These are phyloP conservation scores for Hippophae tibetana DNA, from an alignment of 306 rosid species.

Conservation along the genomic window DNA sequence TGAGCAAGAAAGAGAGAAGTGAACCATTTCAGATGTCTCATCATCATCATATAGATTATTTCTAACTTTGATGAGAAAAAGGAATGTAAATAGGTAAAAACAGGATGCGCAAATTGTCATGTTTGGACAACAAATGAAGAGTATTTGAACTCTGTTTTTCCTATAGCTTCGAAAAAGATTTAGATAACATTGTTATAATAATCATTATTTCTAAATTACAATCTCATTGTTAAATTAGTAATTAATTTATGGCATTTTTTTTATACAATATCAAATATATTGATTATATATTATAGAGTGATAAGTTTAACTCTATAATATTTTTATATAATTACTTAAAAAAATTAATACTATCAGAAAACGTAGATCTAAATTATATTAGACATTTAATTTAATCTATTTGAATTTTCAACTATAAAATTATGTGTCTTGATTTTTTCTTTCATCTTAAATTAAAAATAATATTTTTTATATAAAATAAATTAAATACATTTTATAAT, in stretches of 20 bases:
- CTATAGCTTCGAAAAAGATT: constrained; percentile 18
- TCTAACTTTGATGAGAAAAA: constrained; percentile 23
- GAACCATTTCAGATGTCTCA: constrained; percentile 69
- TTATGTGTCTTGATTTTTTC: too few relatives aligned
- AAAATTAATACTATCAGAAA: too few relatives aligned
- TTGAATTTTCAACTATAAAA: too few relatives aligned
- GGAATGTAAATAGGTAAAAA: constrained; percentile 28
- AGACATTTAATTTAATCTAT: too few relatives aligned
- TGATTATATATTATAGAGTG: neutral
- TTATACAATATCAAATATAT: constrained; percentile 5
- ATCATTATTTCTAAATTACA: constrained; percentile 27
- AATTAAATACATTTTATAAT: too few relatives aligned
- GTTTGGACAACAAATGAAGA: constrained; percentile 1
- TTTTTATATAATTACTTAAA: too few relatives aligned
- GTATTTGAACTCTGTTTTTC: constrained; percentile 18
- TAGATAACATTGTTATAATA: constrained; percentile 16
- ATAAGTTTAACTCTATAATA: too few relatives aligned
- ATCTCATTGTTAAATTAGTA: constrained; percentile 14
- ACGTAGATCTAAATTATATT: too few relatives aligned
- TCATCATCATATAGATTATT: constrained; percentile 48
- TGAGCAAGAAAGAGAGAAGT: constrained; percentile 58
- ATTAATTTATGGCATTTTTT: neutral
- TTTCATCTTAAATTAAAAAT: too few relatives aligned
- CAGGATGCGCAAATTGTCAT: neutral
- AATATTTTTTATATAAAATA: too few relatives aligned